Evolutionary conservation across 257 asterid species (phyloP).

Genomic region (Anisodus tanguticus): DNA sequence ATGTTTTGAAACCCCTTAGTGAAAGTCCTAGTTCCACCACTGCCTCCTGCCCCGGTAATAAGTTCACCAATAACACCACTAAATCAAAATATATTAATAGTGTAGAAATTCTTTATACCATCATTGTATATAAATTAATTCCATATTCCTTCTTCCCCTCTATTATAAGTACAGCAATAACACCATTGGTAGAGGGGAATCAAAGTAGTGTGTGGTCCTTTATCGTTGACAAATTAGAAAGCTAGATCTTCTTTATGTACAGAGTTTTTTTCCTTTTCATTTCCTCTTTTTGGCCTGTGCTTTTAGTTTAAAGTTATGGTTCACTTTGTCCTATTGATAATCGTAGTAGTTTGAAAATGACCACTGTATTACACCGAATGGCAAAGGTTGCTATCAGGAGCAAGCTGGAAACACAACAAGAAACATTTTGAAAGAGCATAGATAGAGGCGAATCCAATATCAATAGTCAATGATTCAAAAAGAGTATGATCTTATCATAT

Average conservation of each 20-base stretch:
- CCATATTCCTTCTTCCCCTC: background rate
- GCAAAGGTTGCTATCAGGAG: background rate
- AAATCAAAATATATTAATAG: no score
- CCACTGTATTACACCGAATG: background rate
- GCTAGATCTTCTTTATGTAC: background rate
- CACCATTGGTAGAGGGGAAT: background rate
- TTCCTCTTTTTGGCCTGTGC: conserved; percentile 1
- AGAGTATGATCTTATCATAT: no score
- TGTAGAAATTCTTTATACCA: no score
- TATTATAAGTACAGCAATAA: background rate
- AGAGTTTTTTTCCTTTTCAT: no score
- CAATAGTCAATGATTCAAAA: no score
- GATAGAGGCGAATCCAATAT: no score
- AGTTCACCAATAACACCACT: background rate
- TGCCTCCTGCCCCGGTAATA: background rate
- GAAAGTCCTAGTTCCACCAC: background rate
- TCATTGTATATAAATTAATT: no score
- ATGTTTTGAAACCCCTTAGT: background rate
- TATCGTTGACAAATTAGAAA: background rate
- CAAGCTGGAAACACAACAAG: no score
- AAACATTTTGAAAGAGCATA: no score
- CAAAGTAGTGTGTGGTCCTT: background rate
- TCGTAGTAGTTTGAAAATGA: background rate
- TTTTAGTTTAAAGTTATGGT: background rate
- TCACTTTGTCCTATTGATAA: background rate